Base-by-base conservation (phyloP, 2,329 filamentous ascomycete genomes). In the Cytospora leucostoma region DNA sequence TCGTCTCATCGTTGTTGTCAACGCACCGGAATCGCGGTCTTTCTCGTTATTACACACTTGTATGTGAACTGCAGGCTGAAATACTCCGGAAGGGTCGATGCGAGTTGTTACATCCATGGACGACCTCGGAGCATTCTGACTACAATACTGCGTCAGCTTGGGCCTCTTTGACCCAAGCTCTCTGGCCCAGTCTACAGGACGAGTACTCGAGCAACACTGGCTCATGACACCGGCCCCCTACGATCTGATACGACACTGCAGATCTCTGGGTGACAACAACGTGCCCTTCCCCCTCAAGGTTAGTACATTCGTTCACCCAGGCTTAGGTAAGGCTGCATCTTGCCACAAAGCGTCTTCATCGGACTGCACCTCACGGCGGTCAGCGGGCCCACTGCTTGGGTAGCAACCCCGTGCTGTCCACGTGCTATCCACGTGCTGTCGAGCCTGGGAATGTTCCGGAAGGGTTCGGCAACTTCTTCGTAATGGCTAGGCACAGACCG, bases 21-120 rank as follows among this genome's bases (percentile, higher is more conserved):
- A 55, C 32, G 19, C 50, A 38, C 56, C 37, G 56, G n/a, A 33
- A 21, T 59, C 33, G 38, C 56, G 51, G 56, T 33, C 51, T 47
- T 37, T 59, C 44, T 51, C 56, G 15, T 58, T 27, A 27, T 27
- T 27, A 27, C 27, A 27, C 4, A 27, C 27, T 27, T 27, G 27
- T 4, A 27, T 27, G 27, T 27, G 27, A 27, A 27, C 27, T 27
- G 27, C 27, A 4, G 27, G 27, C 27, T 3, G 27, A 4, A 27
- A 27, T 27, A 27, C 27, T 27, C 27, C 27, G 27, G 27, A 27
- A 27, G 27, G 27, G 27, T 27, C 27, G 27, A 27, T 27, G 27
- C 27, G 27, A 27, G 2, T 27, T 27, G 27, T 27, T 27, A 27
- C 27, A 27, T 27, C 27, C 27, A 27, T 27, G 27, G 27, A 27